These are phyloP conservation scores for Deinandra increscens DNA, from an alignment of 129 eudicot species.

Conservation along the genomic window DNA sequence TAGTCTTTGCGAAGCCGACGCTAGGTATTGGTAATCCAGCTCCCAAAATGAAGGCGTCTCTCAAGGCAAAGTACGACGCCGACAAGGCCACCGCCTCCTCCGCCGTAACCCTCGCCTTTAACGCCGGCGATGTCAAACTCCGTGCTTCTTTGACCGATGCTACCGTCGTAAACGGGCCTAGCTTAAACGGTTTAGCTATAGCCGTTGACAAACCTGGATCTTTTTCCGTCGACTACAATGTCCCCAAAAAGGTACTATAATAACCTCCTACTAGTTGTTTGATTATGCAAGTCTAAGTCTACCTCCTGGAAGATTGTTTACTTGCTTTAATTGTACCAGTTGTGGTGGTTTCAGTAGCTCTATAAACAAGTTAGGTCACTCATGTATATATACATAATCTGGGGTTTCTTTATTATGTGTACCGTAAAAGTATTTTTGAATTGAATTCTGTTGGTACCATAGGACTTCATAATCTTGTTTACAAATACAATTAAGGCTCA, in stretches of 20 bases:
- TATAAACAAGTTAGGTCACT: slow-evolving; percentile 6
- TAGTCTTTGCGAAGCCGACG: slow-evolving; percentile 10
- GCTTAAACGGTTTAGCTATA: slow-evolving; percentile 71
- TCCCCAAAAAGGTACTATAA: slow-evolving; percentile 63
- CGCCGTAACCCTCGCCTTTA: slow-evolving; percentile 61
- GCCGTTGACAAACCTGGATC: slow-evolving; percentile 84
- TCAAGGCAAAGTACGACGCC: slow-evolving; percentile 63
- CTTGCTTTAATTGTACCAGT: background rate
- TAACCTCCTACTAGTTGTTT: no score
- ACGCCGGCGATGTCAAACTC: slow-evolving; percentile 86
- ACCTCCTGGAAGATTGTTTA: background rate
- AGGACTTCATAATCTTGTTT: background rate
- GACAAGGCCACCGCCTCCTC: slow-evolving; percentile 73
- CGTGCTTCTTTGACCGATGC: slow-evolving; percentile 91
- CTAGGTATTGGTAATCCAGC: background rate
- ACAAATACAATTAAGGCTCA: slow-evolving; percentile 2
- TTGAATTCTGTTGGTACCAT: background rate
- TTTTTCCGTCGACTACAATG: slow-evolving; percentile 68
- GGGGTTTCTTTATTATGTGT: background rate
- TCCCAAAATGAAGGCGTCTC: slow-evolving; percentile 66
- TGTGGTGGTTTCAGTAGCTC: background rate
- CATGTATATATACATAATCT: background rate
- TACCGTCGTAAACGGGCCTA: slow-evolving; percentile 66
- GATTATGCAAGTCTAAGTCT: background rate
- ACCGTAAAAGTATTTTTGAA: background rate